Evolutionary conservation across 768 basidiomycete species (phyloP).

Genomic region (Boletus subparvulus): DNA sequence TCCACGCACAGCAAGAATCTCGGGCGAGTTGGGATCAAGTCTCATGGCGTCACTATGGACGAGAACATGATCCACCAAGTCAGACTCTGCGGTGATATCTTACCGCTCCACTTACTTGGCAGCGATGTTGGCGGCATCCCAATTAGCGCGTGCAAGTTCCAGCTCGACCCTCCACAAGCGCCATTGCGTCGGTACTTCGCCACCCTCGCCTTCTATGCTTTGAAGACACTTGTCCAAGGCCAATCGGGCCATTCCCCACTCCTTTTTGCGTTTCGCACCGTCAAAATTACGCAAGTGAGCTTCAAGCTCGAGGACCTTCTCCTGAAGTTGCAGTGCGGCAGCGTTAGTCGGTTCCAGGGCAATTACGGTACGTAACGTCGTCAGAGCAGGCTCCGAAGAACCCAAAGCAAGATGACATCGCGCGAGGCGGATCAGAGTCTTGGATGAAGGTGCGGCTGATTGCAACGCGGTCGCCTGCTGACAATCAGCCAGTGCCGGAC

Average conservation of each 20-base stretch:
- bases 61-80: background rate
- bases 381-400: conserved; percentile 61
- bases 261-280: conserved; percentile 51
- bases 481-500: conserved; percentile 73
- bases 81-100: background rate
- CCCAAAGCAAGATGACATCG: conserved; percentile 84
- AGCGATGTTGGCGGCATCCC: conserved; percentile 70
- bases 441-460: conserved; percentile 57
- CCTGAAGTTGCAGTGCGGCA: conserved; percentile 58
- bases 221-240: conserved; percentile 77
- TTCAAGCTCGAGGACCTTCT: conserved; percentile 60
- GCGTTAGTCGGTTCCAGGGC: conserved; percentile 61
- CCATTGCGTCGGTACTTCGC: conserved; percentile 78
- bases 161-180: conserved; percentile 76
- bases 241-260: conserved; percentile 79
- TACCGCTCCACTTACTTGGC: conserved; percentile 59
- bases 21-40: conserved; percentile 69
- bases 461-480: conserved; percentile 71
- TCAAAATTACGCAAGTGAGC: conserved; percentile 66
- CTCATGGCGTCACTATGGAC: conserved; percentile 68
- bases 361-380: conserved; percentile 61
- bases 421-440: conserved; percentile 80
- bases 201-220: conserved; percentile 71
- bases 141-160: conserved; percentile 66
- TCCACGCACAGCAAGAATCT: conserved; percentile 75